phyloP scores from a whole-genome alignment of 2,329 filamentous ascomycete genomes.

The Verticillium tricorpus region DNA sequence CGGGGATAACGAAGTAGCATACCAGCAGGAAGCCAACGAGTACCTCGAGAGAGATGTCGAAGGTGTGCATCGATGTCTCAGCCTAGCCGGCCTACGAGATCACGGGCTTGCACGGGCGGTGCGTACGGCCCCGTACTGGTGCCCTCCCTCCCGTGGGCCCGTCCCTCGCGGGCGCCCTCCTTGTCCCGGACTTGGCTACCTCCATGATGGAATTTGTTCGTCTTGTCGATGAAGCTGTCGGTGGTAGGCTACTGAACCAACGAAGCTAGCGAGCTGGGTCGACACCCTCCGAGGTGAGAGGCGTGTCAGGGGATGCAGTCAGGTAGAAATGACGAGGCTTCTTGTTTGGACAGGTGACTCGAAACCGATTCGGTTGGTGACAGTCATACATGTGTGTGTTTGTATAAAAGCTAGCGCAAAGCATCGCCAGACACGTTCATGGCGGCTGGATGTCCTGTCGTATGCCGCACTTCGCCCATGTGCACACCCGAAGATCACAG shows the following conservation, averaged over 20 bases:
- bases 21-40: not conserved
- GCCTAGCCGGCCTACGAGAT: not conserved
- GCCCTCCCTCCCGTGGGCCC: not conserved
- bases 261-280: not conserved
- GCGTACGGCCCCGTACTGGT: not conserved
- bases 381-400: not conserved
- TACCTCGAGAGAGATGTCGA: not conserved
- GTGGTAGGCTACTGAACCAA: not conserved
- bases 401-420: not conserved
- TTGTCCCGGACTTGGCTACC: not conserved
- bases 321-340: not conserved
- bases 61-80: slow-evolving; percentile 3
- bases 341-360: not conserved
- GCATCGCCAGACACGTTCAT: not conserved
- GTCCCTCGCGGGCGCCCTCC: not conserved
- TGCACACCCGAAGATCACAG: not conserved
- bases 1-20: not conserved
- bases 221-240: not conserved
- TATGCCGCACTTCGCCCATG: not conserved
- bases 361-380: not conserved
- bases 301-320: not conserved
- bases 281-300: not conserved
- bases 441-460: not conserved
- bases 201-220: not conserved
- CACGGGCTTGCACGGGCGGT: slow-evolving; percentile 1